phyloP scores from a whole-genome alignment of 2,329 filamentous ascomycete genomes.

The Ophiostoma montium region DNA sequence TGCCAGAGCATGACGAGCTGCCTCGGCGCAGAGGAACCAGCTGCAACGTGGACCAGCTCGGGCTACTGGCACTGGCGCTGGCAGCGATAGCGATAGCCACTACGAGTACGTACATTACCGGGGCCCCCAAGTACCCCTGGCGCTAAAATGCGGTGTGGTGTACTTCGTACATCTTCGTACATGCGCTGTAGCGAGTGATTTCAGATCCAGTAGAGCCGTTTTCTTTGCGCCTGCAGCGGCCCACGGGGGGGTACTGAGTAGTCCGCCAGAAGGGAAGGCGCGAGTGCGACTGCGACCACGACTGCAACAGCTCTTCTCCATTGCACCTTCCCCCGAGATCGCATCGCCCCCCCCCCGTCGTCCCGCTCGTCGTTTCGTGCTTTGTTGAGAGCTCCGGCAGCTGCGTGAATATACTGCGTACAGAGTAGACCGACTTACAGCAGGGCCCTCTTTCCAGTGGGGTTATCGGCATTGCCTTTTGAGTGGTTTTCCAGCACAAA shows the following conservation, averaged over 20 bases:
- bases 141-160: background rate
- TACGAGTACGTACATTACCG: too few species aligned
- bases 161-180: background rate
- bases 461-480: background rate
- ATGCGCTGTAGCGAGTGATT: background rate
- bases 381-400: background rate
- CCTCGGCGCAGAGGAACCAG: constrained; percentile 12
- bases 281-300: constrained; percentile 2
- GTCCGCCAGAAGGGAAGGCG: background rate
- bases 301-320: background rate
- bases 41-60: constrained; percentile 8
- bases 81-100: too few species aligned
- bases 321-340: constrained; percentile 10
- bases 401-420: too few species aligned
- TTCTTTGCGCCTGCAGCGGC: too few species aligned
- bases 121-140: constrained; percentile 3
- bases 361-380: background rate
- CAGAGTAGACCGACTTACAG: background rate
- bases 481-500: too few species aligned
- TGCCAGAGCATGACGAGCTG: background rate
- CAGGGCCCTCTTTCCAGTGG: background rate
- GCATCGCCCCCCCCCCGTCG: constrained; percentile 1
- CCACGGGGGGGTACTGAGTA: too few species aligned
- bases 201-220: too few species aligned
- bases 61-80: constrained; percentile 14